Conservation (phyloP, 2,329 filamentous ascomycete genomes). For the Nemania bipapillata region DNA sequence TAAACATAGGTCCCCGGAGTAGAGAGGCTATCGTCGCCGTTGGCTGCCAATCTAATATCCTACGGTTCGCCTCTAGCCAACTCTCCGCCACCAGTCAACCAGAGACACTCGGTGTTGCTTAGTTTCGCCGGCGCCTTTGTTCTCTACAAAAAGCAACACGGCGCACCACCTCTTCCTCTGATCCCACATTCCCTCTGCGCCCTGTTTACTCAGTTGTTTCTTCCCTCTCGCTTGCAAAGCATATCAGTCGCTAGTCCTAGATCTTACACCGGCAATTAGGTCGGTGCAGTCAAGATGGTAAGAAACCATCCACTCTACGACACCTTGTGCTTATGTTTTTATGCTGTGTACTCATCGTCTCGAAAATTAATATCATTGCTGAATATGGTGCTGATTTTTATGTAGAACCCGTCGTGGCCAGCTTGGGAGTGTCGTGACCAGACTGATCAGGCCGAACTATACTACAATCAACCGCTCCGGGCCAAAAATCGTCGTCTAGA, state of each 20-base stretch:
- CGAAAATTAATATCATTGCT: neutral
- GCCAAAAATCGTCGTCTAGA: conserved; percentile 58
- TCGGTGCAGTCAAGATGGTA: conserved; percentile 31
- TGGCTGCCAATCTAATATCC: neutral
- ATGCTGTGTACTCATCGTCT: neutral
- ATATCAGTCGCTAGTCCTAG: neutral
- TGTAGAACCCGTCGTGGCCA: conserved; percentile 34
- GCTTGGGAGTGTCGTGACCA: conserved; percentile 65
- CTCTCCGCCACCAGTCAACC: neutral
- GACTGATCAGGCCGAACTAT: conserved; percentile 61
- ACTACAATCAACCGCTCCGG: conserved; percentile 62
- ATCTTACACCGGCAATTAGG: neutral
- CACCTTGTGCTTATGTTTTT: neutral
- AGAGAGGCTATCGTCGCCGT: neutral
- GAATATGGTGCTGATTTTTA: conserved; percentile 10
- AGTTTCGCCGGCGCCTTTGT: conserved; percentile 1
- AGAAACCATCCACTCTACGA: neutral
- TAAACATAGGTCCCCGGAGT: neutral
- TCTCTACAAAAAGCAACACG: neutral
- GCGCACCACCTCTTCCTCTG: neutral
- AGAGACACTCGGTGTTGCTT: neutral
- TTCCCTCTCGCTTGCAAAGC: neutral
- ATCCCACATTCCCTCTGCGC: neutral
- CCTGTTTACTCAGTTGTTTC: neutral
- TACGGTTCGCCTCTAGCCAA: neutral